Evolutionary conservation across 345 rosid species (phyloP).

Genomic region (Hirschfeldia incana): DNA sequence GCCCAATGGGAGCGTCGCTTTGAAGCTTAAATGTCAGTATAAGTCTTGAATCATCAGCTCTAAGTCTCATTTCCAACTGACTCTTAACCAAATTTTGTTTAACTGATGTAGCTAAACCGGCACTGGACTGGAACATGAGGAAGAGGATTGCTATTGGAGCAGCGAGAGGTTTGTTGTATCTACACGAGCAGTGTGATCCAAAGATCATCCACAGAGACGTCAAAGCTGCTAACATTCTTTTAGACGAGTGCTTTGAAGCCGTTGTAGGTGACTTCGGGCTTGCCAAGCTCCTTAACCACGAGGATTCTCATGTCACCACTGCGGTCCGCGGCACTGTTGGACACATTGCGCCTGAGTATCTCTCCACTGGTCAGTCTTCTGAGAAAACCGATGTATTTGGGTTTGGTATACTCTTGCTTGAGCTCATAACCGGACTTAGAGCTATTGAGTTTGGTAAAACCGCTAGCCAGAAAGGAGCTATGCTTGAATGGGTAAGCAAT

Average conservation of each 20-base stretch:
- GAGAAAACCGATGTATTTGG: conserved; percentile 97
- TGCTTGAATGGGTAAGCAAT: conserved; percentile 83
- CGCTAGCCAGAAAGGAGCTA: conserved; percentile 81
- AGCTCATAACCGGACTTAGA: conserved; percentile 88
- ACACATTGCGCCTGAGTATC: conserved; percentile 93
- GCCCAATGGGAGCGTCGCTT: conserved; percentile 95
- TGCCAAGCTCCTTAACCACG: conserved; percentile 88
- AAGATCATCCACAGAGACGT: conserved; percentile 93
- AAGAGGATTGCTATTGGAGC: conserved; percentile 93
- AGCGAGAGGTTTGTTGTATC: conserved; percentile 84
- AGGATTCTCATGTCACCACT: conserved; percentile 89
- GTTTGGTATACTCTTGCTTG: conserved; percentile 84
- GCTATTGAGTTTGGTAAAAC: conserved; percentile 89
- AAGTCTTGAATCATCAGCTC: background rate
- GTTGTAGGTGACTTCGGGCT: conserved; percentile 96
- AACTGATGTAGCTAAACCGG: conserved; percentile 60
- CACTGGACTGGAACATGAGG: conserved; percentile 84
- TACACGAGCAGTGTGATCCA: conserved; percentile 95
- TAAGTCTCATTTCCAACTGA: background rate
- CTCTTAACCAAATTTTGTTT: background rate
- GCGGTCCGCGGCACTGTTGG: conserved; percentile 98
- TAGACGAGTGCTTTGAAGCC: conserved; percentile 83
- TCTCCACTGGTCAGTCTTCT: conserved; percentile 93
- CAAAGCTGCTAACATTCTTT: conserved; percentile 87
- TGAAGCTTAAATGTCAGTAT: conserved; percentile 78